Base-by-base conservation (phyloP, 139 green algal genomes). In the Pedinophyceae sp. region DNA sequence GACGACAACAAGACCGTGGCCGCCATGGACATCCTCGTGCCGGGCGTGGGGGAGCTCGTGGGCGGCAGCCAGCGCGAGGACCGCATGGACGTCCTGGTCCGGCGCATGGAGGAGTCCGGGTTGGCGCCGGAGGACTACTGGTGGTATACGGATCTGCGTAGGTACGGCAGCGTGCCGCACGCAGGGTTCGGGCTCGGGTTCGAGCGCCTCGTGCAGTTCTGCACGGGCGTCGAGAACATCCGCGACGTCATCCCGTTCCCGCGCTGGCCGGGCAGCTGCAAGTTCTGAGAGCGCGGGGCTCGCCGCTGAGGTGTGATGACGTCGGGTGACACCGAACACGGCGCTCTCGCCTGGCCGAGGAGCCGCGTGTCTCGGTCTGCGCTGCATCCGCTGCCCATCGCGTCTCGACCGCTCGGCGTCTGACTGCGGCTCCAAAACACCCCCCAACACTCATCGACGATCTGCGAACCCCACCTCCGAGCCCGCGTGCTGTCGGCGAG, bases 201-300 rank as follows among this genome's bases (percentile, higher is more conserved):
- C 57, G 79, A 87, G 66, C 55, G 79, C 1, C 61, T 88, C 13
- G 67, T 88, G 45, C 70, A 81, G 61, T 84, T 84, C 54, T 58
- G 29, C 30, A 85, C 77, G 19, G 72, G 72, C 18, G 53, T 80
- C 6, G 79, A 85, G 49, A 88, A 88, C 64, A 88, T 88, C 47
- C 62, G 77, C 25, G 79, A 88, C 46, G 79, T 81, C 17, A 88
- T 84, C 61, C 79, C 79, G 18, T 88, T 81, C 67, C 77, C 79
- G n/a, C 52, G 77, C 23, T 82, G 66, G 45, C 73, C 74, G n/a
- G n/a, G n/a, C n/a, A n/a, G n/a, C n/a, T n/a, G n/a, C n/a, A n/a
- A n/a, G n/a, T n/a, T n/a, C n/a, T n/a, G n/a, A n/a, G n/a, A n/a
- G n/a, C n/a, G n/a, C n/a, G n/a, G n/a, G n/a, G n/a, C n/a, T n/a